These are phyloP conservation scores for Silybum marianum DNA, from an alignment of 129 eudicot species.

Conservation along the genomic window DNA sequence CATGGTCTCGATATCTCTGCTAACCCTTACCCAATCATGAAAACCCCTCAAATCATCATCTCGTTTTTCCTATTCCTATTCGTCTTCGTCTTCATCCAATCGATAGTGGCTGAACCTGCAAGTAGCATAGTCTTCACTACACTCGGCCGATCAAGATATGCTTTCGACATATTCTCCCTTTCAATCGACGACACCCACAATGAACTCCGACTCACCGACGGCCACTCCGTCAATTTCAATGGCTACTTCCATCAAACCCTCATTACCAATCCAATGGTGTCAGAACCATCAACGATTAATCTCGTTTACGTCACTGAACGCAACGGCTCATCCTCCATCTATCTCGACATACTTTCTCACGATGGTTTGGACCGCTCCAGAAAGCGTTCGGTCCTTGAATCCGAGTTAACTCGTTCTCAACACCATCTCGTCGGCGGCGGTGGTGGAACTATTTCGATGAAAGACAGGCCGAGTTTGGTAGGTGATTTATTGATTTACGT, in stretches of 20 bases:
- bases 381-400: constrained; percentile 39
- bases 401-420: constrained; percentile 47
- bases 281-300: constrained; percentile 23
- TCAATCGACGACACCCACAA: constrained; percentile 29
- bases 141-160: constrained; percentile 57
- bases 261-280: neutral
- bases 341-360: constrained; percentile 41
- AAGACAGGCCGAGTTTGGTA: constrained; percentile 78
- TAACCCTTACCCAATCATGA: neutral
- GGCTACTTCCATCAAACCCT: constrained; percentile 49
- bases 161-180: constrained; percentile 70
- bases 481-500: constrained; percentile 68
- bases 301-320: constrained; percentile 74
- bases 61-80: neutral
- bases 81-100: neutral
- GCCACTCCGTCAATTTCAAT: constrained; percentile 68
- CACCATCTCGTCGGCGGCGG: constrained; percentile 38
- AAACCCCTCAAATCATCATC: neutral
- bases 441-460: constrained; percentile 53
- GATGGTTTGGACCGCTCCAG: constrained; percentile 11
- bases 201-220: constrained; percentile 75
- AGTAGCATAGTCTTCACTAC: constrained; percentile 64
- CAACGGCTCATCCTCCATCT: constrained; percentile 57
- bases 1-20: neutral
- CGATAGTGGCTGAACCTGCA: neutral